phyloP scores from a whole-genome alignment of 805 yeast genomes.

The Debaryomyces hansenii region DNA sequence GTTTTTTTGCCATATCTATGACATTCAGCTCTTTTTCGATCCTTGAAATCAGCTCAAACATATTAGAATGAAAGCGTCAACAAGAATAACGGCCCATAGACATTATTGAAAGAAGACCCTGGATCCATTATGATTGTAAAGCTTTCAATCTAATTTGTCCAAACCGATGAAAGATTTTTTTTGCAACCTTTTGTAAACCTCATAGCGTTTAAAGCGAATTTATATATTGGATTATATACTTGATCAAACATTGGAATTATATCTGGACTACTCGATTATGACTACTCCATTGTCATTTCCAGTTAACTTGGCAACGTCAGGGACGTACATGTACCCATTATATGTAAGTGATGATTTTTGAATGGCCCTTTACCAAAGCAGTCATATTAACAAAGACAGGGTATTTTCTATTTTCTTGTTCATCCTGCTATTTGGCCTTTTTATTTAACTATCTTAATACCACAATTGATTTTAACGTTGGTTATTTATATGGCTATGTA shows the following conservation, averaged over 20 bases:
- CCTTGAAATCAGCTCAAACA: too few relatives aligned
- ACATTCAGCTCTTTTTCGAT: too few relatives aligned
- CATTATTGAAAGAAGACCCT: too few relatives aligned
- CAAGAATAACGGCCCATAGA: too few relatives aligned
- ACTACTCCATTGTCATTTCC: not conserved
- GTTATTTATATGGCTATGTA: constrained; percentile 36
- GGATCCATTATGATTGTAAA: too few relatives aligned
- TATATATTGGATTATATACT: too few relatives aligned
- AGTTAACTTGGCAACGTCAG: constrained; percentile 6
- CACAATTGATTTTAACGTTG: constrained; percentile 42
- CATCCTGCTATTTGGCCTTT: constrained; percentile 49
- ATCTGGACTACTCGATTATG: not conserved
- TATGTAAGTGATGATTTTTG: constrained; percentile 14
- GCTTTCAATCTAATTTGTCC: too few relatives aligned
- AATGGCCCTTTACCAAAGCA: constrained; percentile 4
- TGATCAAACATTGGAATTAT: too few relatives aligned
- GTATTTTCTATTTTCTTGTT: constrained; percentile 38
- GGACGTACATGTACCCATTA: constrained; percentile 23
- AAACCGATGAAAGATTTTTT: not conserved
- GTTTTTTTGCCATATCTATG: constrained; percentile 11
- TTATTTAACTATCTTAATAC: constrained; percentile 43
- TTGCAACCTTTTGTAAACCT: not conserved
- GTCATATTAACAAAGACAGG: constrained; percentile 20
- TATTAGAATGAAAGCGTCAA: too few relatives aligned
- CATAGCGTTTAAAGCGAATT: not conserved